A percentile compares a stretch with the other conserved stretches of the same genome.
These are phyloP conservation scores for Elsinoe fawcettii DNA, from an alignment of 2,329 filamentous ascomycete species.

Conservation along the genomic window DNA sequence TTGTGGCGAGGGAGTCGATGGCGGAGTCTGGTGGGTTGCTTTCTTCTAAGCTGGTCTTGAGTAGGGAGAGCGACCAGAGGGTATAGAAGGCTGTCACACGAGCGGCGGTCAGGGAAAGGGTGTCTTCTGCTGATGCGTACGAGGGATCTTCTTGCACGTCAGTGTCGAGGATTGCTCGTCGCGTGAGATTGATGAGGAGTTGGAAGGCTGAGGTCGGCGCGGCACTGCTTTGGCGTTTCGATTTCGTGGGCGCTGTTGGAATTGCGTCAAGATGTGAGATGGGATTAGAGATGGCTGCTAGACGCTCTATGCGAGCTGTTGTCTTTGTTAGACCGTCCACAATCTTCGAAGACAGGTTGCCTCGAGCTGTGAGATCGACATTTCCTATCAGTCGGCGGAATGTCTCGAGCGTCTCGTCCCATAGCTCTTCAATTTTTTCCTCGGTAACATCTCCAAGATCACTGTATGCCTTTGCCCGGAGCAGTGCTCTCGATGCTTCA, in stretches of 20 bases:
- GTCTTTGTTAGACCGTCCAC: constrained; percentile 66
- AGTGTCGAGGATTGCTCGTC: constrained; percentile 64
- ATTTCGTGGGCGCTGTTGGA: constrained; percentile 18
- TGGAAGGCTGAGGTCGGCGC: constrained; percentile 45
- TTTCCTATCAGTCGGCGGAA: constrained; percentile 61
- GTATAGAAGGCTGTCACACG: constrained; percentile 80
- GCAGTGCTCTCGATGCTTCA: constrained; percentile 72
- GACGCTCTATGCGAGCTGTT: constrained; percentile 69
- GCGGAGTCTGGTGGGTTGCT: constrained; percentile 46
- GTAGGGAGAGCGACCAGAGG: constrained; percentile 72
- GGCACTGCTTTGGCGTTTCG: constrained; percentile 28
- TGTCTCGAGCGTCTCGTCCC: constrained; percentile 73
- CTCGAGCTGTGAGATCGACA: constrained; percentile 63
- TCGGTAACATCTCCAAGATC: constrained; percentile 83
- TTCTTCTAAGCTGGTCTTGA: constrained; percentile 30
- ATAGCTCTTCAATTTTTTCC: constrained; percentile 69
- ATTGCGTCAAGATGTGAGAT: constrained; percentile 62
- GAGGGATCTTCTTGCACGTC: constrained; percentile 42
- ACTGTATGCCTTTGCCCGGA: constrained; percentile 78
- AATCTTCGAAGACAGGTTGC: constrained; percentile 56
- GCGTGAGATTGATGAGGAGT: constrained; percentile 63
- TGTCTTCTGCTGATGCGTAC: constrained; percentile 69
- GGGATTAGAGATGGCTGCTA: constrained; percentile 72
- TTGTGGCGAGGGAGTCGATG: constrained; percentile 48
- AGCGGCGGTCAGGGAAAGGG: constrained; percentile 67